phyloP scores from a whole-genome alignment of 2,329 filamentous ascomycete species.

The Aspergillus neotritici region DNA sequence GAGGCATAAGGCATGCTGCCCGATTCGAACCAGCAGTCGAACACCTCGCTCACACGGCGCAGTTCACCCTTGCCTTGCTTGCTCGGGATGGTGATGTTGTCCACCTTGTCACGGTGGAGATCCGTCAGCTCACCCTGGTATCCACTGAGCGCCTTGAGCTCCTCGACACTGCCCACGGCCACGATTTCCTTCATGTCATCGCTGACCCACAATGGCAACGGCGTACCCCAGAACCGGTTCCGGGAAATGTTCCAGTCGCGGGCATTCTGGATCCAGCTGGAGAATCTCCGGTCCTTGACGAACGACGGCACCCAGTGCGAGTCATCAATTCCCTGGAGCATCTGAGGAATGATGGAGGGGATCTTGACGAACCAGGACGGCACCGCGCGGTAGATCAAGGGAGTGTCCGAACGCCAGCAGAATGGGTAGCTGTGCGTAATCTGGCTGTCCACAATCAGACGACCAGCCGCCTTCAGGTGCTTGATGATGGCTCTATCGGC shows the following conservation, averaged over 20 bases:
- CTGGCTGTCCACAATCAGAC: slow-evolving; percentile 78
- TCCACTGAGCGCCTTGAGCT: slow-evolving; percentile 81
- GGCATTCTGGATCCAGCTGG: slow-evolving; percentile 85
- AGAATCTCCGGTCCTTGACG: slow-evolving; percentile 87
- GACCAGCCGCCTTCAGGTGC: slow-evolving; percentile 68
- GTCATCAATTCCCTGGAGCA: slow-evolving; percentile 83
- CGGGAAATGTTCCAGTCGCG: slow-evolving; percentile 93
- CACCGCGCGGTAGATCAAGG: slow-evolving; percentile 85
- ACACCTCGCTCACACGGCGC: slow-evolving; percentile 77
- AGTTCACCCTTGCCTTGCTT: slow-evolving; percentile 80
- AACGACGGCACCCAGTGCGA: slow-evolving; percentile 89
- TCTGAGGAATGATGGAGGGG: slow-evolving; percentile 71
- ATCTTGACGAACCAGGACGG: slow-evolving; percentile 95
- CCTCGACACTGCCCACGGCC: slow-evolving; percentile 76
- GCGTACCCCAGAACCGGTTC: slow-evolving; percentile 93
- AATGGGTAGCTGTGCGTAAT: slow-evolving; percentile 88
- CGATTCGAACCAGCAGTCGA: slow-evolving; percentile 97
- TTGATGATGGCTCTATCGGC: slow-evolving; percentile 94
- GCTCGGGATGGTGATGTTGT: slow-evolving; percentile 89
- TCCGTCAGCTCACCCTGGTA: slow-evolving; percentile 76
- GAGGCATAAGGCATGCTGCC: slow-evolving; percentile 93
- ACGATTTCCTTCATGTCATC: slow-evolving; percentile 82
- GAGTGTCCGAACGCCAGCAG: slow-evolving; percentile 92
- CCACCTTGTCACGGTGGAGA: slow-evolving; percentile 86
- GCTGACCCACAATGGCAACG: slow-evolving; percentile 85